phyloP scores from a whole-genome alignment of 768 basidiomycete species.

The Auriscalpium orientale region DNA sequence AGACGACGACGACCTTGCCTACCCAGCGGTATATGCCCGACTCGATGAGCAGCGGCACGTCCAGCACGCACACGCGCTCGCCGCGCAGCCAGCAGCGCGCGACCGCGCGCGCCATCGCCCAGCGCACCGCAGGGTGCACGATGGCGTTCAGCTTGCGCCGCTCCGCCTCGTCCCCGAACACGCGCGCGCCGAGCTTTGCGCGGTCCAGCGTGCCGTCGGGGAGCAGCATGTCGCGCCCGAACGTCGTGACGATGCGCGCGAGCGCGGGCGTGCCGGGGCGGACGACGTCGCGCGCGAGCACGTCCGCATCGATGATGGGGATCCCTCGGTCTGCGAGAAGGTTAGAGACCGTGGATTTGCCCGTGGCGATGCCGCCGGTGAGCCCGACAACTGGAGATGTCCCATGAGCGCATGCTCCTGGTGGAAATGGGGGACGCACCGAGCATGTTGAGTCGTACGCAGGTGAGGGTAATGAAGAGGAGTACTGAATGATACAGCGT shows the following conservation, averaged over 20 bases:
- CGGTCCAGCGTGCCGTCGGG: slow-evolving; percentile 73
- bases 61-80: slow-evolving; percentile 72
- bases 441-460: no score
- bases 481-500: no score
- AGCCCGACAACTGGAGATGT: slow-evolving; percentile 71
- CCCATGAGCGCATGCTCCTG: no score
- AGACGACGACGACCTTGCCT: slow-evolving; percentile 80
- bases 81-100: slow-evolving; percentile 70
- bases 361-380: slow-evolving; percentile 94
- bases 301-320: slow-evolving; percentile 90
- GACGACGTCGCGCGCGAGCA: slow-evolving; percentile 81
- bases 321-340: slow-evolving; percentile 59
- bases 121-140: slow-evolving; percentile 85
- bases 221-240: slow-evolving; percentile 63
- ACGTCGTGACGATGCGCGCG: slow-evolving; percentile 54
- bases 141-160: slow-evolving; percentile 74
- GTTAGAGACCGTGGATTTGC: slow-evolving; percentile 87
- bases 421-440: no score
- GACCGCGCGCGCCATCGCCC: slow-evolving; percentile 65
- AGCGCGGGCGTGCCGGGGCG: slow-evolving; percentile 75
- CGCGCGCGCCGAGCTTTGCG: slow-evolving; percentile 71
- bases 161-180: slow-evolving; percentile 73
- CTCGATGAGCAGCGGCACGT: slow-evolving; percentile 90
- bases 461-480: no score
- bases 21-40: slow-evolving; percentile 79